A percentile compares a stretch with the other conserved stretches of the same genome.
Evolutionary conservation across 176 grass and related monocot genomes (phyloP).

Genomic region (Echinochloa phyllopogon): DNA sequence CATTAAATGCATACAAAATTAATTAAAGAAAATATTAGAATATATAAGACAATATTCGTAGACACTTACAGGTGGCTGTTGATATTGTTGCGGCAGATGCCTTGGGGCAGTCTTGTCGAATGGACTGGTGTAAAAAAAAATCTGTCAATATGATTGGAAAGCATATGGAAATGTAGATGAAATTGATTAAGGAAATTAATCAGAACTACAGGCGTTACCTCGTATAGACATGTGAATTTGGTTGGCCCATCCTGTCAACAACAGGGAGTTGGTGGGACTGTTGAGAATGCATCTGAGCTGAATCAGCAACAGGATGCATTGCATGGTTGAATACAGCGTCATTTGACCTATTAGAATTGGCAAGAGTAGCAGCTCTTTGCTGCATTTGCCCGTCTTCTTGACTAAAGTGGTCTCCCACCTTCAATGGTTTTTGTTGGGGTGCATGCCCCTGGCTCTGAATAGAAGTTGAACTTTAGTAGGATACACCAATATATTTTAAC

Average conservation of each 20-base stretch:
- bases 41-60: background rate
- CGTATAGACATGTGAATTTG: background rate
- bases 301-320: background rate
- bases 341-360: background rate
- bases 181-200: background rate
- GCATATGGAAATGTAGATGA: background rate
- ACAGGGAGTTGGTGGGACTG: background rate
- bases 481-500: background rate
- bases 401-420: background rate
- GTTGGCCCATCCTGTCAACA: background rate
- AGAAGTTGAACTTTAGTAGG: background rate
- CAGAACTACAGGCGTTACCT: background rate
- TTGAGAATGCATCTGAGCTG: constrained; percentile 9
- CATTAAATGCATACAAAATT: background rate
- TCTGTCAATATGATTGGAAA: background rate
- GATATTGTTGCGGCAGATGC: constrained; percentile 5
- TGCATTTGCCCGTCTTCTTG: background rate
- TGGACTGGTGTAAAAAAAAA: background rate
- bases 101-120: background rate
- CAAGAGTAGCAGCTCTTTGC: constrained; percentile 1
- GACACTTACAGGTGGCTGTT: constrained; percentile 15
- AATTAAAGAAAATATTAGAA: background rate
- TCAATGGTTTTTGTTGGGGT: background rate
- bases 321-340: background rate
- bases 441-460: constrained; percentile 9